Evolutionary conservation across 257 asterid species (phyloP).

Genomic region (Fraxinus cuspidata): DNA sequence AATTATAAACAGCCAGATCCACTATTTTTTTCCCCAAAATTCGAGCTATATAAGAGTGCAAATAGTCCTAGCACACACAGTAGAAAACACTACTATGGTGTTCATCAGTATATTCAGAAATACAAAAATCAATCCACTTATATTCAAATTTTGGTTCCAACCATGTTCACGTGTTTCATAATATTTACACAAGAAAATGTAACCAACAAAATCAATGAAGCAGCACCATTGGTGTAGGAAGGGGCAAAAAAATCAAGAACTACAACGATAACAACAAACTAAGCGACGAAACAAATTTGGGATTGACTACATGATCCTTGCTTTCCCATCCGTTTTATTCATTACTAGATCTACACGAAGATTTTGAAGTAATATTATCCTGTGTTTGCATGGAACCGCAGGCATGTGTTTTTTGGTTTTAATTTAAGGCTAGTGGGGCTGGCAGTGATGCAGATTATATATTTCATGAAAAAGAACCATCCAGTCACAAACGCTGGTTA

Average conservation of each 20-base stretch:
- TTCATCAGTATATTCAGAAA: too few relatives aligned
- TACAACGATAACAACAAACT: neutral
- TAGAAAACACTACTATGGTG: neutral
- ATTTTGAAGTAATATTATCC: neutral
- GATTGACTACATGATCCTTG: neutral
- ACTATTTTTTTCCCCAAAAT: neutral
- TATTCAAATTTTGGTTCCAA: neutral
- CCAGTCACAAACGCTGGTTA: neutral
- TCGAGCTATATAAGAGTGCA: neutral
- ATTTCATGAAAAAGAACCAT: neutral
- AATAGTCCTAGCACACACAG: neutral
- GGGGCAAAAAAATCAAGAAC: neutral
- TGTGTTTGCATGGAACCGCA: neutral
- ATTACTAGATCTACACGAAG: neutral
- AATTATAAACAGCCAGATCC: neutral
- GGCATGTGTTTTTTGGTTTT: neutral
- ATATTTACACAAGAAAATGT: neutral
- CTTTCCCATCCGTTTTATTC: neutral
- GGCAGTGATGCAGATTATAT: neutral
- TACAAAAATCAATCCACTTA: too few relatives aligned
- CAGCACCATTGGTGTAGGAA: too few relatives aligned
- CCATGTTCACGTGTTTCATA: neutral
- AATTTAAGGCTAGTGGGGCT: slow-evolving; percentile 7
- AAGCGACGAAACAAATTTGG: neutral
- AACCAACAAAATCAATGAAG: neutral